Base-by-base conservation (phyloP, 2,329 filamentous ascomycete genomes). In the Diaporthe ampelina region DNA sequence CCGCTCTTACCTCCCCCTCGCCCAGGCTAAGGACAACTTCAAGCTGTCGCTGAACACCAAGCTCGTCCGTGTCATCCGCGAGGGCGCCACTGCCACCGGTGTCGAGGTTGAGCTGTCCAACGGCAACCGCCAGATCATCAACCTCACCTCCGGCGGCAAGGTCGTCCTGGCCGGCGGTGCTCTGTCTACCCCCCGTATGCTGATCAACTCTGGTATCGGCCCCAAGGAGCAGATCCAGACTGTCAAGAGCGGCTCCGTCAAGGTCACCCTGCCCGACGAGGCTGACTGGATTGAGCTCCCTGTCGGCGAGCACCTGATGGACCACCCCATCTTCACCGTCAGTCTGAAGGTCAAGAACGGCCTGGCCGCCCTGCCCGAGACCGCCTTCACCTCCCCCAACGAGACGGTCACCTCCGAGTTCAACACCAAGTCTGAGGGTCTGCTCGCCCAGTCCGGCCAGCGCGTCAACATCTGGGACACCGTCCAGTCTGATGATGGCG, bases 391-490 rank as follows among this genome's bases (percentile, higher is more conserved):
- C 1, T 52, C 68, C 40, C 82, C 82, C 7, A 78, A 77, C 76
- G 68, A 79, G 48, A 79, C 78, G 24, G 73, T 78, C 29, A 43
- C 84, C 24, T 81, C 83, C 24, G 78, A 84, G 11, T 85, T 83
- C 73, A 81, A 83, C 17, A 75, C 81, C 24, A 79, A 80, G 4
- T 78, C 74, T 4, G 24, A 77, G 3, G 86, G 87, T 65, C 78
- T 86, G 10, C 80, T 88, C 40, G 81, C 85, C 4, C 85, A 88
- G 77, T 83, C 83, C 2, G 83, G 83, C n/a, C 86, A 87, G 76
- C 82, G 87, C 24, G 79, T 88, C 74, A 84, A 85, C 82, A 84
- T 85, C 83, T 86, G 85, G 86, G 85, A 85, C 3, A 84, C 82
- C 19, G 81, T 86, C 21, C 83, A 83, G 75, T 82, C 81, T 48